Evolutionary conservation across 305 asterid genomes (phyloP), one percentile per base, ranked within the genome.

Genomic region (Striga hermonthica): DNA sequence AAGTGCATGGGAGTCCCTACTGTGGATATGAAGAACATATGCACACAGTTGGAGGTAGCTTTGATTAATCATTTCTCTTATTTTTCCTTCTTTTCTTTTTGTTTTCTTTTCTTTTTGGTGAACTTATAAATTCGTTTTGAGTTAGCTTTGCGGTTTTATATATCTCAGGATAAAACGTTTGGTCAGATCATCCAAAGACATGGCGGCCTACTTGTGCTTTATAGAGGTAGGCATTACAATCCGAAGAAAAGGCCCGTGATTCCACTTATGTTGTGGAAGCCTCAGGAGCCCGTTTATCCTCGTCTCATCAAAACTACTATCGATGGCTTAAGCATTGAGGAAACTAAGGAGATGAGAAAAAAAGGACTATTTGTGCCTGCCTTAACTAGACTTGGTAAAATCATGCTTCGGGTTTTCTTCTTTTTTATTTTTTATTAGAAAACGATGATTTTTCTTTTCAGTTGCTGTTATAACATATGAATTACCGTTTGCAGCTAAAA

Each of bases 1-100:
- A 93, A 90, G 86, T 93, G 97, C 71, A 82, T 93, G 95, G 99
- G 99, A 6, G 95, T 90, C 45, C 95, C 99, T 39, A 93, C 99
- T 40, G 89, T 93, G 61, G 92, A 93, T 74, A 93, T 93, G 97
- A 90, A 86, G 73, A 90, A 93, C 54, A 57, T 93, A 55, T 90
- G 96, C 81, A 22, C 64, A 44, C 96, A 90, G 60, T 76, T 93
- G 83, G 99, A 93, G 99, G 97, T 90, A 87, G 7, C 57, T 37
- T 22, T 22, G 31, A 2, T 22, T 22, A 22, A 22, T 22, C 31
- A 22, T 22, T 22, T 22, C 31, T 22, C 31, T 22, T 22, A 22
- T 22, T 22, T 22, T 1, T 22, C 31, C 31, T 52, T 15, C 1
- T 50, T 64, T 37, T 15, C 41, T 65, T 36, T 61, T 15, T 43